Evolutionary conservation across 2,329 filamentous ascomycete genomes (phyloP).

Genomic region (Fusarium metavorans): DNA sequence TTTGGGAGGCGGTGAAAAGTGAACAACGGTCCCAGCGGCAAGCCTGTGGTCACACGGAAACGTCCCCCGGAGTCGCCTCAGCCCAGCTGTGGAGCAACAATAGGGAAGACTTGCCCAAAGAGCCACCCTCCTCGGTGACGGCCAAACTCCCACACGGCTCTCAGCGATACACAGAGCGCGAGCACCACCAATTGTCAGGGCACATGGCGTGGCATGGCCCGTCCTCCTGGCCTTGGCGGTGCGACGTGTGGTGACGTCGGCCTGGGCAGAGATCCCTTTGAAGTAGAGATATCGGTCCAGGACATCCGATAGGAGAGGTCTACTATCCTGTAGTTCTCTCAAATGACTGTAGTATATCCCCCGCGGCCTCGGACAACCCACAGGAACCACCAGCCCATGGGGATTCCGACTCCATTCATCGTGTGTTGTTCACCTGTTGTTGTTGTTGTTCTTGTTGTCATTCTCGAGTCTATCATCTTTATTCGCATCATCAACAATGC

Average conservation of each 20-base stretch:
- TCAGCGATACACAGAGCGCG: constrained; percentile 30
- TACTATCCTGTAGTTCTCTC: constrained; percentile 21
- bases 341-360: constrained; percentile 19
- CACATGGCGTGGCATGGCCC: constrained; percentile 37
- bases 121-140: constrained; percentile 32
- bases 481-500: constrained; percentile 20
- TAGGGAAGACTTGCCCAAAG: constrained; percentile 33
- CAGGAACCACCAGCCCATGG: not conserved
- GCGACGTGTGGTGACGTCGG: constrained; percentile 44
- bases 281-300: constrained; percentile 31
- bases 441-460: not conserved
- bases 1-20: constrained; percentile 45
- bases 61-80: constrained; percentile 42
- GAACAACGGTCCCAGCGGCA: constrained; percentile 33
- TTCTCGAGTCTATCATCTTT: constrained; percentile 5
- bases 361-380: constrained; percentile 24
- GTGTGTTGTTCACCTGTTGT: constrained; percentile 26
- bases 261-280: constrained; percentile 30
- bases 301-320: constrained; percentile 34
- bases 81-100: constrained; percentile 40
- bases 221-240: constrained; percentile 35
- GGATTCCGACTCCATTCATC: constrained; percentile 17
- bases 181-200: constrained; percentile 34
- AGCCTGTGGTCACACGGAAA: constrained; percentile 44
- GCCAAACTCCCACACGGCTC: constrained; percentile 18